phyloP scores from a whole-genome alignment of 2,329 filamentous ascomycete genomes.

The Domatiomyces globalis region DNA sequence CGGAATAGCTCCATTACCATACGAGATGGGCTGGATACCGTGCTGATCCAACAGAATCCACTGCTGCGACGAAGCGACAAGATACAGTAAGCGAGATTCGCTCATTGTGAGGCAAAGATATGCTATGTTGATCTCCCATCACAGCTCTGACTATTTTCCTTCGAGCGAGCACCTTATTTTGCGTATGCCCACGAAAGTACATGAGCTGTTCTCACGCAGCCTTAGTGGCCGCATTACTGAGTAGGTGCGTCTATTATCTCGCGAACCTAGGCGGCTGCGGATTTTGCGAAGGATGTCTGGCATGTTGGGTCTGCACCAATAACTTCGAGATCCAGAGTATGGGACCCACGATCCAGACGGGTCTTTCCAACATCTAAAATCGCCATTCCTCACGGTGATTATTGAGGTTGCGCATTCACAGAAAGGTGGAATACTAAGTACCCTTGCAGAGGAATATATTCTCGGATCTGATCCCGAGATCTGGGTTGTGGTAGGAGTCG shows the following conservation, averaged over 20 bases:
- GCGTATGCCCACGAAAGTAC: conserved; percentile 4
- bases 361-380: conserved; percentile 16
- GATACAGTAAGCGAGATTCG: conserved; percentile 3
- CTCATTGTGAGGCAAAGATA: neutral
- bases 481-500: conserved; percentile 22
- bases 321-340: conserved; percentile 5
- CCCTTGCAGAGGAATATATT: conserved; percentile 23
- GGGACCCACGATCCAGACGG: conserved; percentile 16
- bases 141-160: conserved; percentile 7
- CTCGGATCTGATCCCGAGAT: conserved; percentile 20
- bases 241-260: conserved; percentile 3
- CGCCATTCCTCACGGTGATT: conserved; percentile 18
- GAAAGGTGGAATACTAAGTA: conserved; percentile 18
- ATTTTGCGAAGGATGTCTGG: conserved; percentile 7
- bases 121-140: conserved; percentile 1
- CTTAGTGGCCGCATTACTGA: conserved; percentile 2
- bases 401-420: conserved; percentile 24
- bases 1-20: no score
- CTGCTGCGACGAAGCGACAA: conserved; percentile 6
- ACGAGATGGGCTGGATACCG: no score
- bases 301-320: conserved; percentile 6
- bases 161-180: conserved; percentile 3
- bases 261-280: conserved; percentile 4
- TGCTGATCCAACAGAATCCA: no score
- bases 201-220: conserved; percentile 4